Base-by-base conservation (phyloP, 169 alveolate species). In the Perkinsus marinus region DNA sequence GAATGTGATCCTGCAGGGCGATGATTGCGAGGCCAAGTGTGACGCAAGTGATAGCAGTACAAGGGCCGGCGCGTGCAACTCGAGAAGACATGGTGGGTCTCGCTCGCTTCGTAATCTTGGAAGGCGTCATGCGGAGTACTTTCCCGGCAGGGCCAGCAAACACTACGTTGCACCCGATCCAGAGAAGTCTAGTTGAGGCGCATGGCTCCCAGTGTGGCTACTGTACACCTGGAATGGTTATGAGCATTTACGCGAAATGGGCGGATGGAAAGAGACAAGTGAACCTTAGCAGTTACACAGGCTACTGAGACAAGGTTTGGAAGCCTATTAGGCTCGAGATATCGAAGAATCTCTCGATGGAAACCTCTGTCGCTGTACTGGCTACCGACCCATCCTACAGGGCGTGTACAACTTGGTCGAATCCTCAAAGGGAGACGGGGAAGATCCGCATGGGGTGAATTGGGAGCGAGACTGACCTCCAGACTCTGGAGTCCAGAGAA, bases 311-410 rank as follows among this genome's bases (percentile, higher is more conserved):
- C n/a, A n/a, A n/a, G n/a, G n/a, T n/a, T n/a, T n/a, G n/a, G 79
- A 57, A 19, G 79, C 34, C 79, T 13, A 7, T 13, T 30, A 57
- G 79, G 22, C 39, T 34, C 91, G 57, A 10, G 91, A 89, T 38
- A 89, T 89, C 26, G 91, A 89, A 38, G 91, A 89, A 0, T 43
- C 43, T 30, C 43, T 89, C 37, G 91, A 89, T 39, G 91, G 91
- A 3, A 89, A 89, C 43, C 91, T 89, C 43, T 89, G 91, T 30
- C 91, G 91, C 34, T 89, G 91, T 36, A 89, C 91, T 36, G 91
- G 91, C 26, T 89, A 89, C 46, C 43, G 91, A 36, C 43, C 91
- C 36, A 89, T 89, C 36, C 17, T 89, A 36, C 91, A 89, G 91
- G 43, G 57, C 34, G 22, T 57, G 79, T 57, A 57, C 34, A 57